phyloP scores from a whole-genome alignment of 164 flowering plant genomes.

The Cinnamomum micranthum region DNA sequence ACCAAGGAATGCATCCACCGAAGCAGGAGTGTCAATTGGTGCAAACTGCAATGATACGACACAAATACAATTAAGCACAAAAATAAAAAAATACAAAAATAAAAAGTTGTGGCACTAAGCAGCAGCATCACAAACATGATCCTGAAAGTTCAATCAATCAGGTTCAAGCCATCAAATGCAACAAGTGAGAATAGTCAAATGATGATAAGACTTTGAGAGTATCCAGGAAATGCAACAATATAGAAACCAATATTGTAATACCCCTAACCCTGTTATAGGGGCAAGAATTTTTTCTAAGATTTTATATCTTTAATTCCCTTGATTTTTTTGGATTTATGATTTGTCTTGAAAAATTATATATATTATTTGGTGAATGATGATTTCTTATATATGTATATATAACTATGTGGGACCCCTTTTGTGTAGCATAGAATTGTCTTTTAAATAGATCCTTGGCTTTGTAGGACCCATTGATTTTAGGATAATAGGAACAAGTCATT shows the following conservation, averaged over 20 bases:
- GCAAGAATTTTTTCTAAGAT: too few relatives aligned
- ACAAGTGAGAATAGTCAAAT: not conserved
- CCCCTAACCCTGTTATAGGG: too few relatives aligned
- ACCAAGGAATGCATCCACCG: slow-evolving; percentile 64
- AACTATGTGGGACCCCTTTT: too few relatives aligned
- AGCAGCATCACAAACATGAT: not conserved
- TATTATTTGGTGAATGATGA: too few relatives aligned
- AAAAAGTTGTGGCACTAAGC: not conserved
- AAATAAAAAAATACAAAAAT: not conserved
- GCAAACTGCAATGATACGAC: slow-evolving; percentile 52
- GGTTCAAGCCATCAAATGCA: not conserved
- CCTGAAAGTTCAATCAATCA: not conserved
- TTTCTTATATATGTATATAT: too few relatives aligned
- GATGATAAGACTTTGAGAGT: not conserved
- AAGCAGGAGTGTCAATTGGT: slow-evolving; percentile 72
- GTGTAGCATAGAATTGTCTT: too few relatives aligned
- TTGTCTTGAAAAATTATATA: too few relatives aligned
- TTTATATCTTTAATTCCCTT: too few relatives aligned
- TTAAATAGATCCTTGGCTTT: too few relatives aligned
- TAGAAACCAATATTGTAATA: slow-evolving; percentile 1
- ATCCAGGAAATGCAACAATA: not conserved
- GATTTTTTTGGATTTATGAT: too few relatives aligned
- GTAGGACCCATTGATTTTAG: too few relatives aligned
- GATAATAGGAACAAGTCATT: too few relatives aligned
- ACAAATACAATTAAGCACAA: not conserved